Conservation (phyloP, 192 early-diverging fungal species). For the Coemansia sp. region DNA sequence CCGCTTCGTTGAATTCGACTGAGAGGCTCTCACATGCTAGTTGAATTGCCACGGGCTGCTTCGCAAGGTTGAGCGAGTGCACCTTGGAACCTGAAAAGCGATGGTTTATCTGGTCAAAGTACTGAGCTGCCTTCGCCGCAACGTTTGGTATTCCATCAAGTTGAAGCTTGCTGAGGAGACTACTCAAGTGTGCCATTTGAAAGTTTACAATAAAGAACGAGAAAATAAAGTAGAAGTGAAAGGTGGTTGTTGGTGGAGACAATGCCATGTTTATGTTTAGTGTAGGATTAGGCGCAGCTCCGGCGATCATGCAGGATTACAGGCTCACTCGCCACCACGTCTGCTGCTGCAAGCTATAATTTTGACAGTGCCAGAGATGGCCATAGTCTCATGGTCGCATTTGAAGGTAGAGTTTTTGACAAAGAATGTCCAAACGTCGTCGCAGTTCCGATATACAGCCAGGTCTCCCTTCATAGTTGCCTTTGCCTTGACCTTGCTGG, state of each 20-base stretch:
- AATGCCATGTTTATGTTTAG: not conserved
- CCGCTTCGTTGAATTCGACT: constrained; percentile 44
- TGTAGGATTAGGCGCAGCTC: not conserved
- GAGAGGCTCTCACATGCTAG: constrained; percentile 47
- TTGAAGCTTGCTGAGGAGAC: constrained; percentile 28
- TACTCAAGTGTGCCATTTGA: constrained; percentile 27
- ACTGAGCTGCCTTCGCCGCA: constrained; percentile 47
- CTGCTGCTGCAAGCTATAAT: constrained; percentile 90
- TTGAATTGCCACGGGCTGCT: constrained; percentile 37
- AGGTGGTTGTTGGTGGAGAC: not conserved
- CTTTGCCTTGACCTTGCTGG: constrained; percentile 72
- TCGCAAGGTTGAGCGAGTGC: constrained; percentile 22
- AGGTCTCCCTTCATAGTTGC: constrained; percentile 78
- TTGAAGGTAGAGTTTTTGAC: constrained; percentile 80
- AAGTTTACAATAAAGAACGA: not conserved
- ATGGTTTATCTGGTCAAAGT: constrained; percentile 37
- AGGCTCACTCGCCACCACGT: constrained; percentile 64
- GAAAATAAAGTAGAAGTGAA: not conserved
- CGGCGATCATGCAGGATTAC: not conserved
- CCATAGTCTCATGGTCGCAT: constrained; percentile 73
- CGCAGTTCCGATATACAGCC: constrained; percentile 88
- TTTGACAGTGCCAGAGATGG: constrained; percentile 87
- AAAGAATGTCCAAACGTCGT: constrained; percentile 99
- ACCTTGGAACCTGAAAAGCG: constrained; percentile 18
- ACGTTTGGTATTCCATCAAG: constrained; percentile 35